Conservation (phyloP, 768 basidiomycete species). For the Rhizopogon vesiculosus region DNA sequence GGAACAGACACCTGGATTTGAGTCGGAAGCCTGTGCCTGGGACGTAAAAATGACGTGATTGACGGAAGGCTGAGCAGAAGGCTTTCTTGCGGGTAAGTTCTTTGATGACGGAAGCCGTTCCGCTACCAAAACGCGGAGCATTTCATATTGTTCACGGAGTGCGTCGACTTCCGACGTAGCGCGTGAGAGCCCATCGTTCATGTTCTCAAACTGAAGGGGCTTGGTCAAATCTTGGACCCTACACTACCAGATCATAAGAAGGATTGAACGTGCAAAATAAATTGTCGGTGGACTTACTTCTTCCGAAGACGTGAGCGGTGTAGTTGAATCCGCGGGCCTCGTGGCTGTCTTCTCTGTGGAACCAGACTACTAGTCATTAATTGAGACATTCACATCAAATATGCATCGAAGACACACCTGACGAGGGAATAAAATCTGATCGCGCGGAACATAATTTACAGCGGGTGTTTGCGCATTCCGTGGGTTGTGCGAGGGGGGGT, state of each 20-base stretch:
- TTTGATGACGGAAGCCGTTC: slow-evolving; percentile 6
- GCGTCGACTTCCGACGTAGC: slow-evolving; percentile 20
- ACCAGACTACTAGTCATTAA: neutral
- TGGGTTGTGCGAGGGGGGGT: neutral
- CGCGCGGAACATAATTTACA: too few species aligned
- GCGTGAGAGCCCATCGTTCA: slow-evolving; percentile 18
- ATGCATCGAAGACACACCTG: neutral
- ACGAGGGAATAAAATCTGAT: neutral
- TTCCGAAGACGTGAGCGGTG: neutral
- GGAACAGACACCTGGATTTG: neutral
- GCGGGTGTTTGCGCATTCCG: too few species aligned
- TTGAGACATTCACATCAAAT: neutral
- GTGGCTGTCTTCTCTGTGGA: neutral
- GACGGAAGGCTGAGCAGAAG: neutral
- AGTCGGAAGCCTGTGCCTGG: neutral
- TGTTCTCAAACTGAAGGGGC: slow-evolving; percentile 19
- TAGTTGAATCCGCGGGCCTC: neutral
- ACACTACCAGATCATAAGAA: neutral
- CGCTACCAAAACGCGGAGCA: slow-evolving; percentile 14
- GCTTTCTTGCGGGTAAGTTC: neutral
- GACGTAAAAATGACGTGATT: neutral
- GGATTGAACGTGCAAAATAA: neutral
- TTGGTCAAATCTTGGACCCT: neutral
- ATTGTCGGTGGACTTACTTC: neutral
- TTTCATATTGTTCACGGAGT: slow-evolving; percentile 22